phyloP scores from a whole-genome alignment of 176 grass and related monocot genomes.

The Rhipidocladum racemiflorum region DNA sequence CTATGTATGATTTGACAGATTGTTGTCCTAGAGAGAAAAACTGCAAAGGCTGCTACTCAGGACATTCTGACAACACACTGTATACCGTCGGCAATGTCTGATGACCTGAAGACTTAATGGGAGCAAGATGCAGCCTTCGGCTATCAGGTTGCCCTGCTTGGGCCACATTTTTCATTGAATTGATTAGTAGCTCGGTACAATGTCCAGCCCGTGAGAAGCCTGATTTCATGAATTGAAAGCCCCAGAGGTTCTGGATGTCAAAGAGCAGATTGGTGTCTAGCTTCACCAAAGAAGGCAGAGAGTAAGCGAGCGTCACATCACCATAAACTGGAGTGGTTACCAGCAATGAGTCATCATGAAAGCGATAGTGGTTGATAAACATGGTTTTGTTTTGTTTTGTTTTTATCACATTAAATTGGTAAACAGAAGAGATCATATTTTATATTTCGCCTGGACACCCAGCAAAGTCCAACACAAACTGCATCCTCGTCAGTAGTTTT shows the following conservation, averaged over 20 bases:
- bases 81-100: constrained; percentile 85
- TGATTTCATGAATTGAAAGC: background rate
- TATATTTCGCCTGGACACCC: background rate
- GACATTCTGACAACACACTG: constrained; percentile 88
- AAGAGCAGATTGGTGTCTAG: background rate
- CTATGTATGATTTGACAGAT: constrained; percentile 57
- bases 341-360: constrained; percentile 8
- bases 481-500: background rate
- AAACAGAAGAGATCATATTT: constrained; percentile 9
- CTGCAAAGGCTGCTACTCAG: constrained; percentile 83
- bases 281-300: background rate
- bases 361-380: constrained; percentile 20
- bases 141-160: background rate
- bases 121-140: background rate
- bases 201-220: background rate
- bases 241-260: background rate
- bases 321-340: constrained; percentile 22
- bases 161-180: constrained; percentile 29
- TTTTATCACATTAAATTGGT: constrained; percentile 16
- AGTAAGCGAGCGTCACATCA: constrained; percentile 8
- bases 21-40: constrained; percentile 83
- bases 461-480: constrained; percentile 3
- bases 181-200: background rate
- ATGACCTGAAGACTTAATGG: constrained; percentile 72
- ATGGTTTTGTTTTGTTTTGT: constrained; percentile 1